A percentile compares a stretch with the other conserved stretches of the same genome.
These are phyloP conservation scores for Darksidea phi DNA, from an alignment of 495 filamentous ascomycete species.

Conservation along the genomic window DNA sequence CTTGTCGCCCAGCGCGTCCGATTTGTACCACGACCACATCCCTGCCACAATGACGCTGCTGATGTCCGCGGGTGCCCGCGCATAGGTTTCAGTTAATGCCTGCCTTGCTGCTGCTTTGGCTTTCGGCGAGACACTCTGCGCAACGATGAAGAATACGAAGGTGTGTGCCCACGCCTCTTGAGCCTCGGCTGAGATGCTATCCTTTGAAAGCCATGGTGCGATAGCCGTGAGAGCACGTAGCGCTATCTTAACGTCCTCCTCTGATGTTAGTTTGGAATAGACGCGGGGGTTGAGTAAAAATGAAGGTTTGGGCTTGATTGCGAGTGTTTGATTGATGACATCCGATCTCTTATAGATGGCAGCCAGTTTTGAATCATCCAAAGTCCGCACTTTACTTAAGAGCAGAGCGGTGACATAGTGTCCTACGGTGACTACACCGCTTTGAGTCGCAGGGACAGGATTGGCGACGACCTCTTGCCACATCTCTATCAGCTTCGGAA, in stretches of 20 bases:
- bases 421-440: conserved; percentile 68
- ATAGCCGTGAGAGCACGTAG: conserved; percentile 66
- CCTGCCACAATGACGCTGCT: conserved; percentile 62
- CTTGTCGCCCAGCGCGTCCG: conserved; percentile 65
- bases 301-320: conserved; percentile 69
- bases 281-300: conserved; percentile 81
- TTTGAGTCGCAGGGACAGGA: conserved; percentile 71
- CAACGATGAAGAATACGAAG: conserved; percentile 74
- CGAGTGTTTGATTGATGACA: conserved; percentile 61
- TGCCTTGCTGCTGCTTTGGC: conserved; percentile 60
- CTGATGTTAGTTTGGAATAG: conserved; percentile 69
- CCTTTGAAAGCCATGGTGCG: conserved; percentile 44
- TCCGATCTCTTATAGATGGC: conserved; percentile 58
- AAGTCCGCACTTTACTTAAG: conserved; percentile 47
- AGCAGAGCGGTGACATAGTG: conserved; percentile 69
- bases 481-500: conserved; percentile 66
- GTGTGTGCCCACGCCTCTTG: conserved; percentile 72
- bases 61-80: conserved; percentile 53
- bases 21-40: conserved; percentile 79
- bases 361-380: conserved; percentile 46
- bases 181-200: conserved; percentile 8
- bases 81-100: conserved; percentile 60
- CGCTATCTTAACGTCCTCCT: conserved; percentile 76
- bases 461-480: conserved; percentile 77
- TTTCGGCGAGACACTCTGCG: conserved; percentile 53